phyloP scores from a whole-genome alignment of 257 asterid genomes.

The Rauvolfia tetraphylla region DNA sequence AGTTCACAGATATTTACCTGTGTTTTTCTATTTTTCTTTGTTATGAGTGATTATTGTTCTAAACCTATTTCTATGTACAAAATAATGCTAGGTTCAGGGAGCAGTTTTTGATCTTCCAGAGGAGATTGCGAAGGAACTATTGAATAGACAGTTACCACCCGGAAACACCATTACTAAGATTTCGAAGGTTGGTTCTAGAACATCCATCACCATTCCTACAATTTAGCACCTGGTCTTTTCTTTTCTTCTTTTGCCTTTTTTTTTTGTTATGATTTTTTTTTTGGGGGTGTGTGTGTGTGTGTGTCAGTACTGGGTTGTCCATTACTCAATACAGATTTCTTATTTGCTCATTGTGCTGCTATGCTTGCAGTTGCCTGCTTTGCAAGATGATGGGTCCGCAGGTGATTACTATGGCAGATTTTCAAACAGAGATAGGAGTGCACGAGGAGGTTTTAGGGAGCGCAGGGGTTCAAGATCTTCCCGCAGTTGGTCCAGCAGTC shows the following conservation, averaged over 20 bases:
- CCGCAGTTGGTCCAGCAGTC: conserved; percentile 47
- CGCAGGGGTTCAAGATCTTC: conserved; percentile 60
- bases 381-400: conserved; percentile 94
- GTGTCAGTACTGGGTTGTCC: not conserved
- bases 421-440: conserved; percentile 54
- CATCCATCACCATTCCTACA: not conserved
- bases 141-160: conserved; percentile 67
- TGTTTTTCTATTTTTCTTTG: not conserved
- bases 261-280: too few species aligned
- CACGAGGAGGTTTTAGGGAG: conserved; percentile 59
- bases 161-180: conserved; percentile 81
- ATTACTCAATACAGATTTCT: not conserved
- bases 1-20: not conserved
- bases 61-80: not conserved
- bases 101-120: conserved; percentile 97
- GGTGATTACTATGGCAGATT: conserved; percentile 76
- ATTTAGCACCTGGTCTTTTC: not conserved
- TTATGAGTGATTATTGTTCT: not conserved
- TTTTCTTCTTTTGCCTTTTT: too few species aligned
- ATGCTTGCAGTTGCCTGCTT: conserved; percentile 65
- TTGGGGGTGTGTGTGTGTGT: too few species aligned
- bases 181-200: conserved; percentile 46
- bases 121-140: conserved; percentile 82
- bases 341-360: conserved; percentile 1
- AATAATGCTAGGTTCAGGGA: conserved; percentile 61